Evolutionary conservation across 495 filamentous ascomycete genomes (phyloP).

Genomic region (Lepidopterella palustris): DNA sequence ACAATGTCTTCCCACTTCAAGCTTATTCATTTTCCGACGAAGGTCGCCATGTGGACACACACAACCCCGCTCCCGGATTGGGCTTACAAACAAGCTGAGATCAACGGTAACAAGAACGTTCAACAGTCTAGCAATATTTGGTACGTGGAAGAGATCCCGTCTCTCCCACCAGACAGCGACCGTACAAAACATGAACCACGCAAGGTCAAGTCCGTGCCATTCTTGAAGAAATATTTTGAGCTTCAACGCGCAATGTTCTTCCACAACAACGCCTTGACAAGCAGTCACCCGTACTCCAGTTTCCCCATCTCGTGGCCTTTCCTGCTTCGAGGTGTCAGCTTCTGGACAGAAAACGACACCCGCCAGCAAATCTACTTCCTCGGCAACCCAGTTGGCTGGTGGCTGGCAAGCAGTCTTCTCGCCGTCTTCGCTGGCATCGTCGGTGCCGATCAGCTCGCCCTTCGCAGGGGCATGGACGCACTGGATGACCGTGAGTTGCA

Average conservation of each 20-base stretch:
- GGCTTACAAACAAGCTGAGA: conserved; percentile 95
- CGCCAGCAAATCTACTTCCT: conserved; percentile 97
- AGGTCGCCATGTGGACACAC: conserved; percentile 99
- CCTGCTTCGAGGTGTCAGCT: conserved; percentile 90
- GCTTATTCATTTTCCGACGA: conserved; percentile 83
- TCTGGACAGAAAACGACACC: conserved; percentile 98
- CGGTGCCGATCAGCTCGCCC: conserved; percentile 85
- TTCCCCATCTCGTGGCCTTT: conserved; percentile 98
- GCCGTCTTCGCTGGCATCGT: conserved; percentile 92
- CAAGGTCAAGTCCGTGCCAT: conserved; percentile 74
- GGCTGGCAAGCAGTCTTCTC: conserved; percentile 83
- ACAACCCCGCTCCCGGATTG: conserved; percentile 89
- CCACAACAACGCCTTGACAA: conserved; percentile 97
- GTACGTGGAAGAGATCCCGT: conserved; percentile 86
- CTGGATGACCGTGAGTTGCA: conserved; percentile 78
- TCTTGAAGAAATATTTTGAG: conserved; percentile 92
- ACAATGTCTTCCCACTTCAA: conserved; percentile 90
- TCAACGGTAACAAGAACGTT: conserved; percentile 98
- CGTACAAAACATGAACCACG: conserved; percentile 65
- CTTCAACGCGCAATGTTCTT: conserved; percentile 97
- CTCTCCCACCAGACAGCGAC: conserved; percentile 58
- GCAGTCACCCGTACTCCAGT: conserved; percentile 90
- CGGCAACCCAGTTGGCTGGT: conserved; percentile 96
- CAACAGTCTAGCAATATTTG: conserved; percentile 86
- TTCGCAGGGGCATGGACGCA: conserved; percentile 86